Evolutionary conservation across 495 filamentous ascomycete genomes (phyloP), one percentile per base, ranked within the genome.

Genomic region (Neurospora sp.): DNA sequence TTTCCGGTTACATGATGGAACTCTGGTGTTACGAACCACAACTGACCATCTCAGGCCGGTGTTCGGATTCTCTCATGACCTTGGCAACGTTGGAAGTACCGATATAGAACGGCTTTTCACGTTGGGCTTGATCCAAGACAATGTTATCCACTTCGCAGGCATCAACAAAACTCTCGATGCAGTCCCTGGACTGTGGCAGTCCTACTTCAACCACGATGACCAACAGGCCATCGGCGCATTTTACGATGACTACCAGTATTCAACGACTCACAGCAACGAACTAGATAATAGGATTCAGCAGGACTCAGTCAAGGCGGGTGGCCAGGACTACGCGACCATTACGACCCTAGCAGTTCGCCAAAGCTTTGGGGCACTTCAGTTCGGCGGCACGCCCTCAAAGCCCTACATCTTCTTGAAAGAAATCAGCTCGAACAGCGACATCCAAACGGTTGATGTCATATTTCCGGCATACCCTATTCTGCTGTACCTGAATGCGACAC

Each of bases 371-470:
- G 94, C 91, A 3, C 93, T 94, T 2, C 89, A 89, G 47, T 96
- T 97, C 76, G 89, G 91, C 1, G 93, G 93, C 2, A 96, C 92
- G 3, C 86, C 89, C 0, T 87, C 91, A 0, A 86, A 91, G 74
- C 93, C 93, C 1, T 88, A 96, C 39, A 80, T 98, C 18, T 97
- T 97, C 82, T 80, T 97, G 47, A 98, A 98, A 81, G 95, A 98
- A 81, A 98, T 98, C 77, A 94, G 92, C 70, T 96, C 92, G 1
- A 92, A 97, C 80, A 94, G 95, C 40, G 97, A 97, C 78, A 91
- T 90, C 78, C 93, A 97, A 80, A 98, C 95, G 0, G 94, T 98
- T 61, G 95, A 98, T 83, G 94, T 98, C 78, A 95, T 98, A 75
- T 98, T 96, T 85, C 95, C 95, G 0, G 86, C 93, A 0, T 94